Percentiles rank a stretch among this genome's conserved stretches.
Conservation (phyloP, 768 basidiomycete species). For the Lactifluus piperatus region DNA sequence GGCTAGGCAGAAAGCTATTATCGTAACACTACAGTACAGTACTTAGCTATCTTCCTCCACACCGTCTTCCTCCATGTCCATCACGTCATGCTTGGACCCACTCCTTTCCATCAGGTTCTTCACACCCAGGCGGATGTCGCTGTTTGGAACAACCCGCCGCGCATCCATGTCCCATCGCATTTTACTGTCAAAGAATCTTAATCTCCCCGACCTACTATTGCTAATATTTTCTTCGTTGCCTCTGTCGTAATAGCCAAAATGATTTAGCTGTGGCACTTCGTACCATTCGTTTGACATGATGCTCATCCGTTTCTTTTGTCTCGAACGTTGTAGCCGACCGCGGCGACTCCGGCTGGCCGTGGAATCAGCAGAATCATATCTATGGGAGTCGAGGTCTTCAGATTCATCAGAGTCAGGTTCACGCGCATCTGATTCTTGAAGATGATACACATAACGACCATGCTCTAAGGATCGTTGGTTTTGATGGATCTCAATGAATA, state of each 20-base stretch:
- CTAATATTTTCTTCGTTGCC: slow-evolving; percentile 27
- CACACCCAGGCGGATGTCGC: slow-evolving; percentile 17
- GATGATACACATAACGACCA: slow-evolving; percentile 45
- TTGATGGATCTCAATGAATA: neutral
- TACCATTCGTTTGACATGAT: slow-evolving; percentile 52
- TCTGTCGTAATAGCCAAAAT: slow-evolving; percentile 34
- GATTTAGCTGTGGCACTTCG: slow-evolving; percentile 39
- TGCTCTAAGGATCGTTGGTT: slow-evolving; percentile 39
- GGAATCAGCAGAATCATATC: slow-evolving; percentile 35
- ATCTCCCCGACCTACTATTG: slow-evolving; percentile 1
- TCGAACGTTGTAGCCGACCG: slow-evolving; percentile 25
- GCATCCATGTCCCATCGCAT: slow-evolving; percentile 19
- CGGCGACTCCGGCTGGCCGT: slow-evolving; percentile 24
- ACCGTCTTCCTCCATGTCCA: slow-evolving; percentile 18
- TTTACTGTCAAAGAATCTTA: slow-evolving; percentile 18
- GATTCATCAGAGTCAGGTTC: slow-evolving; percentile 25
- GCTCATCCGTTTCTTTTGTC: slow-evolving; percentile 53
- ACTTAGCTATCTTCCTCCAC: slow-evolving; percentile 10
- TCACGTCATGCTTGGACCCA: slow-evolving; percentile 13
- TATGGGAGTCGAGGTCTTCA: slow-evolving; percentile 24
- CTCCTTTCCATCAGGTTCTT: slow-evolving; percentile 19
- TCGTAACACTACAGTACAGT: too few relatives aligned
- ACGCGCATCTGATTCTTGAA: slow-evolving; percentile 24
- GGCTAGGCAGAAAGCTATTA: too few relatives aligned
- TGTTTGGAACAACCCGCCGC: slow-evolving; percentile 9